Base-by-base conservation (phyloP, 345 rosid genomes). In the Schrenkiella parvula region DNA sequence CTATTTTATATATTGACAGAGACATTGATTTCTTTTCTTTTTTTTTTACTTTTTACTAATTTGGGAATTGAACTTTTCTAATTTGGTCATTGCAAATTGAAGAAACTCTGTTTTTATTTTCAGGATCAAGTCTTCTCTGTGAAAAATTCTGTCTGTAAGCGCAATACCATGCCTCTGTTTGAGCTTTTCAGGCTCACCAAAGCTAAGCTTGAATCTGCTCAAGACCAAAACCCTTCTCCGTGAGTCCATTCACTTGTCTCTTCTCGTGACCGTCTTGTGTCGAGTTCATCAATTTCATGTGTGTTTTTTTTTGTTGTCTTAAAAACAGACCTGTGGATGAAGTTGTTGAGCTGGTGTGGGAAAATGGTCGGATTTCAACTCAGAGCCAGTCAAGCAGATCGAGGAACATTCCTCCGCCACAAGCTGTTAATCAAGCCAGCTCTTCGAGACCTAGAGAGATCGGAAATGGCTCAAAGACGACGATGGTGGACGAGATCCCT, bases 141-240 rank as follows among this genome's bases (percentile, higher is more conserved):
- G 61, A 59, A 59, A 50, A 26, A 28, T 25, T 13, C 12, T 34
- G 50, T 42, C 34, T 64, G 18, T 22, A 29, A 60, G 39, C 19
- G 18, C 23, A 74, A 63, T 54, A 74, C 48, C 84, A 90, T 93
- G 98, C 96, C 98, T 81, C 71, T 89, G 72, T 90, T 82, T 76
- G 97, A 93, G 92, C 85, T 93, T 19, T 77, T 86, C 59, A 80
- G 83, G 68, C 70, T 80, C 82, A 37, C 84, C 7, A 73, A 78
- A 42, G 83, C 80, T 63, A 81, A 82, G 14, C 66, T 76, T 2
- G 75, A 76, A n/a, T 76, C 80, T 58, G 62, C 78, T 78, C 81
- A 72, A 61, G 84, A 88, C 64, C 81, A 75, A 50, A 79, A 80
- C 70, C 58, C 83, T 64, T 47, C 82, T 73, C 76, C 58, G 96